These are phyloP conservation scores for Debaryomycetaceae sp. DNA, from an alignment of 1,139 yeast genomes.

Conservation along the genomic window DNA sequence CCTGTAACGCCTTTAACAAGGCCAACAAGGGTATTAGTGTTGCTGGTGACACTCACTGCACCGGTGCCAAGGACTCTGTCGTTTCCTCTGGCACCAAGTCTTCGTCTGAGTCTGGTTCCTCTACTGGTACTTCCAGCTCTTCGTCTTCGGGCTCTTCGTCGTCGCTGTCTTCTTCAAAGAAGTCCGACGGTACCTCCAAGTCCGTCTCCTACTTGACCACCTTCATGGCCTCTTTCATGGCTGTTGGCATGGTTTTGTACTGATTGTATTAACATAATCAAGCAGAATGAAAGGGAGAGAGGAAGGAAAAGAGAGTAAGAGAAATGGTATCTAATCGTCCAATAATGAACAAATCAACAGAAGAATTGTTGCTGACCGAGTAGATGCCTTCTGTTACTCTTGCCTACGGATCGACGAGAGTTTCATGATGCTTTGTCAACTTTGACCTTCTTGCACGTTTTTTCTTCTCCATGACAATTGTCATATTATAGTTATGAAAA, in stretches of 20 bases:
- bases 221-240: constrained; percentile 56
- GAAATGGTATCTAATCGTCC: neutral
- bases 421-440: too few relatives aligned
- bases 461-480: too few relatives aligned
- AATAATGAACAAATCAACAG: too few relatives aligned
- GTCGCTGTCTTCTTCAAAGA: constrained; percentile 18
- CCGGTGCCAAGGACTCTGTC: constrained; percentile 61
- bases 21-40: constrained; percentile 70
- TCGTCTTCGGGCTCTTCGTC: constrained; percentile 24
- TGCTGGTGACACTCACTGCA: constrained; percentile 86
- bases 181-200: constrained; percentile 23
- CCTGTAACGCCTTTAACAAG: constrained; percentile 71
- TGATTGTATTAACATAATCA: constrained; percentile 20
- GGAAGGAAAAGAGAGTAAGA: neutral
- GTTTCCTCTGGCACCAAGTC: constrained; percentile 44
- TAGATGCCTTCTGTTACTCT: too few relatives aligned
- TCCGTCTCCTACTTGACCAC: constrained; percentile 42
- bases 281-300: neutral
- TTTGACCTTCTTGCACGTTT: too few relatives aligned
- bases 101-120: constrained; percentile 40
- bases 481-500: too few relatives aligned
- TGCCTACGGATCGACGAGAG: too few relatives aligned
- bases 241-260: constrained; percentile 60
- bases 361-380: too few relatives aligned
- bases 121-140: constrained; percentile 28